A percentile compares a stretch with the other conserved stretches of the same genome.
These are phyloP conservation scores for Candida ponderosae DNA, from an alignment of 805 yeast genomes.

Conservation along the genomic window DNA sequence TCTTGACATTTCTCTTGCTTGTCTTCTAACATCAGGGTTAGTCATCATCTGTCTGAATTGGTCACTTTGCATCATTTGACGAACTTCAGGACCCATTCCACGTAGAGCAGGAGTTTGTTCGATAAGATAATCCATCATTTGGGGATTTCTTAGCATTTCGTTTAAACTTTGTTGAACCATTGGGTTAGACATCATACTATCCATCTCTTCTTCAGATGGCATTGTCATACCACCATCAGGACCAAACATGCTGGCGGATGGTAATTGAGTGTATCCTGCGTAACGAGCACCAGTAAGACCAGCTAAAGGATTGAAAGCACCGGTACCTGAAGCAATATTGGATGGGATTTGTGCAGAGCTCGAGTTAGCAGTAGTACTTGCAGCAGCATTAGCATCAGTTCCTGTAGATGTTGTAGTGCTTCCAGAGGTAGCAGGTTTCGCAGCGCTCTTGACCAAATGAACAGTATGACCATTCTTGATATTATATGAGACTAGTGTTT, in stretches of 20 bases:
- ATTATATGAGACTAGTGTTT: constrained; percentile 67
- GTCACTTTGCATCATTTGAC: constrained; percentile 80
- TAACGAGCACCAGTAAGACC: constrained; percentile 93
- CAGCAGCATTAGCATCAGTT: constrained; percentile 15
- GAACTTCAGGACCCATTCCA: constrained; percentile 82
- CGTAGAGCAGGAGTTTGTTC: constrained; percentile 79
- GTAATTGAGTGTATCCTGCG: constrained; percentile 87
- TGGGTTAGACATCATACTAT: constrained; percentile 73
- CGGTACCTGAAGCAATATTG: constrained; percentile 80
- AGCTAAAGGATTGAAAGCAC: constrained; percentile 83
- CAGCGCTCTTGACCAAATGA: constrained; percentile 83
- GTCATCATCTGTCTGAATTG: constrained; percentile 70
- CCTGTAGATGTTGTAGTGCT: constrained; percentile 18
- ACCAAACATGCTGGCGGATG: constrained; percentile 83
- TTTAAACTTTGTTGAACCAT: constrained; percentile 75
- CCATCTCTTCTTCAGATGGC: constrained; percentile 71
- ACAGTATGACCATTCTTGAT: constrained; percentile 81
- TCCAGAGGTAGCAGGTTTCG: constrained; percentile 26
- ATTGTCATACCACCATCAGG: constrained; percentile 87
- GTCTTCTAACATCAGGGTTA: constrained; percentile 81
- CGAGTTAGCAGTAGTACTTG: constrained; percentile 16
- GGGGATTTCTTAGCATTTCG: constrained; percentile 78
- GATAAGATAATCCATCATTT: constrained; percentile 76
- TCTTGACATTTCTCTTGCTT: constrained; percentile 70
- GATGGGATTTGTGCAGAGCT: constrained; percentile 45